These are phyloP conservation scores for Pseudovirgaria hyperparasitica DNA, from an alignment of 2,329 filamentous ascomycete species.

Conservation along the genomic window DNA sequence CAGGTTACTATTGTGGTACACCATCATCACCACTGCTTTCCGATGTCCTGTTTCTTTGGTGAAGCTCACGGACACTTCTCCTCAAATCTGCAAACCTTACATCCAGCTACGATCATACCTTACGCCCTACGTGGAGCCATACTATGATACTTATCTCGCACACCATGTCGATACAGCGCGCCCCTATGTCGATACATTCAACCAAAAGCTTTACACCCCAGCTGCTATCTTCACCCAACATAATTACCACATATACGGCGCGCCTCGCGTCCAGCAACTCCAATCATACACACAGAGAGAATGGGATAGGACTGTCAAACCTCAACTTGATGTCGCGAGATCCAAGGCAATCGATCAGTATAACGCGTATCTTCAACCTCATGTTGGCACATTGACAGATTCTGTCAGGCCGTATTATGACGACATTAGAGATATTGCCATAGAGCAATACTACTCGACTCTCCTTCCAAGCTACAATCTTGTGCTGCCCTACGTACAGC, in stretches of 20 bases:
- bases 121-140: constrained; percentile 66
- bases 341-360: constrained; percentile 52
- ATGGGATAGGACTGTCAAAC: constrained; percentile 69
- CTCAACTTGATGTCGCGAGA: constrained; percentile 57
- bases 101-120: constrained; percentile 51
- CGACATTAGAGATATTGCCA: constrained; percentile 47
- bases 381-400: constrained; percentile 50
- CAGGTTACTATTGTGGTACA: constrained; percentile 76
- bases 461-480: constrained; percentile 63
- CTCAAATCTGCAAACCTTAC: constrained; percentile 74
- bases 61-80: constrained; percentile 55
- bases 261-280: constrained; percentile 56
- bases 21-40: constrained; percentile 67
- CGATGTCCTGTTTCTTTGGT: constrained; percentile 63
- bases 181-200: constrained; percentile 54
- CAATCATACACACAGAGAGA: constrained; percentile 54
- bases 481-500: constrained; percentile 60
- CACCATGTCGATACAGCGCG: constrained; percentile 66
- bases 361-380: constrained; percentile 55
- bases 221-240: constrained; percentile 48
- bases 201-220: constrained; percentile 54
- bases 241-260: constrained; percentile 56
- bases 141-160: constrained; percentile 73
- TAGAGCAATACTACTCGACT: constrained; percentile 58
- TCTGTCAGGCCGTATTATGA: constrained; percentile 60